Percentiles rank a stretch among this genome's conserved stretches.
phyloP scores from a whole-genome alignment of 108 stramenopile genomes.

The Licmophora abbreviata region DNA sequence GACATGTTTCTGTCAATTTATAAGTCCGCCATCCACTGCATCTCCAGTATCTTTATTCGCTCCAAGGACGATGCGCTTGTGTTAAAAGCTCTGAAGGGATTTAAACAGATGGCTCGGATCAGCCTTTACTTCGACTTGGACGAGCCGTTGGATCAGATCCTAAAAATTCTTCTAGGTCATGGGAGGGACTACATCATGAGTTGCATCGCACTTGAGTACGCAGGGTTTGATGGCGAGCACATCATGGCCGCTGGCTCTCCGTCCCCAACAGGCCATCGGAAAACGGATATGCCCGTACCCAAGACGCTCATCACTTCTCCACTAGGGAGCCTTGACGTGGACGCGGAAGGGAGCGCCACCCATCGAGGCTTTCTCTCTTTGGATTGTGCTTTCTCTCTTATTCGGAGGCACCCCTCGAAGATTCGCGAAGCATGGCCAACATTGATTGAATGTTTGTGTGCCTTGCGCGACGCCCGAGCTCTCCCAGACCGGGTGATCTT shows the following conservation, averaged over 20 bases:
- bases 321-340: neutral
- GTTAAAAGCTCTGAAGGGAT: slow-evolving; percentile 61
- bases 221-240: slow-evolving; percentile 21
- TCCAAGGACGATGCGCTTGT: slow-evolving; percentile 83
- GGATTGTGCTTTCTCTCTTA: slow-evolving; percentile 59
- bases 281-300: too few relatives aligned
- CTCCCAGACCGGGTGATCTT: slow-evolving; percentile 62
- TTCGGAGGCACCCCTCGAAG: slow-evolving; percentile 36
- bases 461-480: slow-evolving; percentile 59
- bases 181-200: slow-evolving; percentile 64
- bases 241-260: neutral
- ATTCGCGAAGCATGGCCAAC: slow-evolving; percentile 50
- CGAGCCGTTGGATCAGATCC: slow-evolving; percentile 55
- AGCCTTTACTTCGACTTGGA: slow-evolving; percentile 54
- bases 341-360: slow-evolving; percentile 42
- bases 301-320: neutral
- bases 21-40: slow-evolving; percentile 54
- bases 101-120: slow-evolving; percentile 55
- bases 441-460: slow-evolving; percentile 60
- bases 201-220: slow-evolving; percentile 41
- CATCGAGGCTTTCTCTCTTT: slow-evolving; percentile 69
- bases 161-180: slow-evolving; percentile 46
- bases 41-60: slow-evolving; percentile 69
- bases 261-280: too few relatives aligned
- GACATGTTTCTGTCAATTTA: slow-evolving; percentile 84